Evolutionary conservation across 345 rosid species (phyloP).

Genomic region (Theobroma cacao): DNA sequence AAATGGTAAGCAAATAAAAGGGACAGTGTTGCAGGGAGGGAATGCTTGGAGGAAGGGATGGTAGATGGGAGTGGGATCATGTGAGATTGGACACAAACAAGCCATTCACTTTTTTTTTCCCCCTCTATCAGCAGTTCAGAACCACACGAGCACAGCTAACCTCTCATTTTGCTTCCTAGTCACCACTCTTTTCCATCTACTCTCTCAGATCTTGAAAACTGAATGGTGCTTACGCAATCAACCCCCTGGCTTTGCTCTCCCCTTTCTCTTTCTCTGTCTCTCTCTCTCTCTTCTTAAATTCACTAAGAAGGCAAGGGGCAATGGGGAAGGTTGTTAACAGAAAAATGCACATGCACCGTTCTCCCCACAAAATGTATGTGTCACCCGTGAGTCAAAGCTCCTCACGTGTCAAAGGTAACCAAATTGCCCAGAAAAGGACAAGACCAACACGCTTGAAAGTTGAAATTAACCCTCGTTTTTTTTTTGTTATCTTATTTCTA

Average conservation of each 20-base stretch:
- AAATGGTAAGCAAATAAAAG: background rate
- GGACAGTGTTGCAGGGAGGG: background rate
- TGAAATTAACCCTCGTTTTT: too few species aligned
- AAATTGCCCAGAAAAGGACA: background rate
- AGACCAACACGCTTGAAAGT: background rate
- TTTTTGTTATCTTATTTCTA: background rate
- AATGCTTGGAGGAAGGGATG: background rate
- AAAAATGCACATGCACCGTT: conserved; percentile 18
- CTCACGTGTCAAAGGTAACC: background rate
- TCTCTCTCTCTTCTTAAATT: background rate
- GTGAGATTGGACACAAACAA: conserved; percentile 1
- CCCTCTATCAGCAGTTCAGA: conserved; percentile 23
- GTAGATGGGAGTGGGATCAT: conserved; percentile 11
- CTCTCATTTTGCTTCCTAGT: background rate
- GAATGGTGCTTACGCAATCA: background rate
- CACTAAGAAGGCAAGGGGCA: too few species aligned
- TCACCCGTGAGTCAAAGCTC: conserved; percentile 34
- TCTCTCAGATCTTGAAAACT: background rate
- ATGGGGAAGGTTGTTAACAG: conserved; percentile 20
- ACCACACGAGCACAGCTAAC: conserved; percentile 40
- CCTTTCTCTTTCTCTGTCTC: too few species aligned
- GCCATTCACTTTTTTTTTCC: background rate
- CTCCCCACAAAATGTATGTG: background rate
- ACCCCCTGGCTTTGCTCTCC: background rate
- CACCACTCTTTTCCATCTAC: background rate